Evolutionary conservation across 257 asterid species (phyloP).

Genomic region (Petrea volubilis): DNA sequence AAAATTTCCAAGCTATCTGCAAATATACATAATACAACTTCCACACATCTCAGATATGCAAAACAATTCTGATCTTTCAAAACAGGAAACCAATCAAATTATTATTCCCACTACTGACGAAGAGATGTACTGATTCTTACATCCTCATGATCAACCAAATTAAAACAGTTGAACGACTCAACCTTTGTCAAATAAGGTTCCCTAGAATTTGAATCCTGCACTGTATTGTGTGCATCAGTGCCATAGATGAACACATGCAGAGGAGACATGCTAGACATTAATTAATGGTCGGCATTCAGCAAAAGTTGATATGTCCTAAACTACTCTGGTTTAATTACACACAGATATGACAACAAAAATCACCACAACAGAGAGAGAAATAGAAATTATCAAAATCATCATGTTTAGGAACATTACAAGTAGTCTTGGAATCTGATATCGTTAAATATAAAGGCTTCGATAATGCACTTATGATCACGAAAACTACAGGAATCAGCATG

Average conservation of each 20-base stretch:
- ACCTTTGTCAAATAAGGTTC: no score
- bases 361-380: not conserved
- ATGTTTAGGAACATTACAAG: not conserved
- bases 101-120: no score
- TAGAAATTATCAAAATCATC: not conserved
- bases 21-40: not conserved
- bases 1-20: not conserved
- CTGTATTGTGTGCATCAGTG: not conserved
- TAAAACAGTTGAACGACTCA: not conserved
- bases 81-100: not conserved
- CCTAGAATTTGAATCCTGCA: no score
- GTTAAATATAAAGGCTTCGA: not conserved
- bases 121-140: no score
- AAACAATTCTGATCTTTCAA: not conserved
- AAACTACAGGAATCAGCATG: slow-evolving; percentile 67
- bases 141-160: no score
- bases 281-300: no score
- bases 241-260: not conserved
- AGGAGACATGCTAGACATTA: not conserved
- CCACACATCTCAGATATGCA: not conserved
- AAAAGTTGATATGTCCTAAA: not conserved
- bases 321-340: not conserved
- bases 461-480: not conserved
- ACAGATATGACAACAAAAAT: no score
- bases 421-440: not conserved